Conservation (phyloP, 2,329 filamentous ascomycete genomes). For the Fusarium chuoi region DNA sequence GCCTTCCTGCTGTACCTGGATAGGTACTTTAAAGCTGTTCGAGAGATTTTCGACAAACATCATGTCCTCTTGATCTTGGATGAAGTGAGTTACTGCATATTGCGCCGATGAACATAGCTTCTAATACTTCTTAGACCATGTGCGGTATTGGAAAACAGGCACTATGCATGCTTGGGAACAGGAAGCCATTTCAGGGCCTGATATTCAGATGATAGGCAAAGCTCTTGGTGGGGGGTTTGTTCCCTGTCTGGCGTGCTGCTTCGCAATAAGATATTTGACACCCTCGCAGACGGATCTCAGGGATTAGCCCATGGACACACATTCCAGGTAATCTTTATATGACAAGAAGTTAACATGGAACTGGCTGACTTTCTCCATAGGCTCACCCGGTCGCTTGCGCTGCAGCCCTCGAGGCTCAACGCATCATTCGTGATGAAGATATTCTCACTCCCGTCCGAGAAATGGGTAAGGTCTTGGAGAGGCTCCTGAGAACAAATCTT, state of each 20-base stretch:
- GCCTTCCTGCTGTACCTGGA: not conserved
- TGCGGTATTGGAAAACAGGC: constrained; percentile 38
- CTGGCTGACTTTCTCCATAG: not conserved
- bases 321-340: not conserved
- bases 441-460: not conserved
- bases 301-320: not conserved
- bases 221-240: constrained; percentile 29
- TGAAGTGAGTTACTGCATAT: not conserved
- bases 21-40: not conserved
- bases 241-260: constrained; percentile 21
- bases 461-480: not conserved
- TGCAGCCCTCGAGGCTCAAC: not conserved
- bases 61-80: not conserved
- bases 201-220: constrained; percentile 34
- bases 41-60: not conserved
- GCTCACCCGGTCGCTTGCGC: constrained; percentile 3
- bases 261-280: not conserved
- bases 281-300: not conserved
- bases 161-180: constrained; percentile 40
- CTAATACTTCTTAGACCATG: constrained; percentile 27
- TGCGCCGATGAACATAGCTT: not conserved
- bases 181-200: constrained; percentile 27
- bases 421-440: not conserved
- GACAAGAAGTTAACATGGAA: not conserved
- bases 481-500: not conserved